These are phyloP conservation scores for Fusarium sp. DNA, from an alignment of 2,329 filamentous ascomycete species.

Conservation along the genomic window DNA sequence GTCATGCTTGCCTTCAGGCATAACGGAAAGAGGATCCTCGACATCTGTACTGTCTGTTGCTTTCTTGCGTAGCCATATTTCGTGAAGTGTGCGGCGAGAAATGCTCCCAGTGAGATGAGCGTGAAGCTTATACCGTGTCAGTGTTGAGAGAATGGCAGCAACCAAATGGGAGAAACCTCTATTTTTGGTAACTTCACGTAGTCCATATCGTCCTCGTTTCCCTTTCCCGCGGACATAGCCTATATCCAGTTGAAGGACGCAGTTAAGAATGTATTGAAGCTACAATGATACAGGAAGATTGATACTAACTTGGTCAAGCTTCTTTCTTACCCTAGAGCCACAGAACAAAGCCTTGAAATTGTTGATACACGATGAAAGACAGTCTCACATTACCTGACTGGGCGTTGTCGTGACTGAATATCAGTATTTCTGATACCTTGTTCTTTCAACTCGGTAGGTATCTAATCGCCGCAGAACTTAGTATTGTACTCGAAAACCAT, in stretches of 20 bases:
- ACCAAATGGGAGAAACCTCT: conserved; percentile 52
- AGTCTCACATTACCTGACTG: no score
- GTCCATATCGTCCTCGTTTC: conserved; percentile 47
- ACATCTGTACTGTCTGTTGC: conserved; percentile 62
- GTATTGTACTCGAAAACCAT: not conserved
- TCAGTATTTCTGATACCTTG: no score
- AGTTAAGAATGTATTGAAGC: not conserved
- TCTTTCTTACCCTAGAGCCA: conserved; percentile 17
- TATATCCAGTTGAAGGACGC: not conserved
- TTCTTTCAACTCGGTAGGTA: no score
- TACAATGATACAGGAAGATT: not conserved
- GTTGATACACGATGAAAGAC: no score
- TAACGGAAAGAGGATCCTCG: conserved; percentile 73
- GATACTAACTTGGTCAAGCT: not conserved
- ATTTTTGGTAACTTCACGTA: conserved; percentile 64
- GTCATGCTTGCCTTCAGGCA: conserved; percentile 76
- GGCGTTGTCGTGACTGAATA: no score
- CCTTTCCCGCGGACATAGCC: not conserved
- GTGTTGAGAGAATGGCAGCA: fast-evolving
- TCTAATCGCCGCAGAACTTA: no score
- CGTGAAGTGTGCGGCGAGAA: conserved; percentile 74
- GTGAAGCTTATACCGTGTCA: conserved; percentile 66
- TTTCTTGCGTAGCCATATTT: conserved; percentile 74
- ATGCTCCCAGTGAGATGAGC: conserved; percentile 85
- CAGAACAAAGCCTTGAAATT: no score